Percentiles rank a stretch among this genome's conserved stretches.
Conservation (phyloP, 2,329 filamentous ascomycete species). For the Scytalidium sp. region DNA sequence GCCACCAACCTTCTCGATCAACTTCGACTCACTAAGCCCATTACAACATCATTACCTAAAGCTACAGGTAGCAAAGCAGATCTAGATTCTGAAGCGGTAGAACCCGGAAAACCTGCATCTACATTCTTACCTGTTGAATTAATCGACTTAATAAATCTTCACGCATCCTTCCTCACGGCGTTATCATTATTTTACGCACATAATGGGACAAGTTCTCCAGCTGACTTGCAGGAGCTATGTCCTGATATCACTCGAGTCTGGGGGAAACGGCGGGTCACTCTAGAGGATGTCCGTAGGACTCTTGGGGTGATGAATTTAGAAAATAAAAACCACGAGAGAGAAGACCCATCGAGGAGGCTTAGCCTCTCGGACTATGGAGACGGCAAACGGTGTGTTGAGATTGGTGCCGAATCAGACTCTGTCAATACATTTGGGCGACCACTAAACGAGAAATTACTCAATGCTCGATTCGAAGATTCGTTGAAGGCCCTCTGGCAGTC, state of each 20-base stretch:
- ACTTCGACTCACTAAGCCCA: slow-evolving; percentile 8
- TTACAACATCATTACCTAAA: slow-evolving; percentile 8
- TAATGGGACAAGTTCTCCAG: slow-evolving; percentile 59
- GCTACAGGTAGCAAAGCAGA: slow-evolving; percentile 5
- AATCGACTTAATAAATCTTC: slow-evolving; percentile 59
- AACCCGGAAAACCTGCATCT: slow-evolving; percentile 20
- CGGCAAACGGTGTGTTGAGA: slow-evolving; percentile 57
- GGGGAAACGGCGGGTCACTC: slow-evolving; percentile 66
- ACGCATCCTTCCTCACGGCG: slow-evolving; percentile 66
- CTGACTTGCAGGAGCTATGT: slow-evolving; percentile 59
- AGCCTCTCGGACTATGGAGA: slow-evolving; percentile 50
- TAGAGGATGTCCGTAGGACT: slow-evolving; percentile 64
- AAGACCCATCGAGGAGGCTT: slow-evolving; percentile 28
- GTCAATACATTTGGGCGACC: slow-evolving; percentile 30
- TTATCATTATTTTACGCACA: slow-evolving; percentile 68
- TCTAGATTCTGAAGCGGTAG: background rate
- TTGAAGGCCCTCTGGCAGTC: slow-evolving; percentile 43
- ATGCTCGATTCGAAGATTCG: slow-evolving; percentile 51
- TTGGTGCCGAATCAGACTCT: slow-evolving; percentile 23
- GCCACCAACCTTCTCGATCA: slow-evolving; percentile 24
- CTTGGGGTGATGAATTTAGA: slow-evolving; percentile 55
- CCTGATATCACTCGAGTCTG: slow-evolving; percentile 65
- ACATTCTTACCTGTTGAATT: slow-evolving; percentile 49
- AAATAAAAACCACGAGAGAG: slow-evolving; percentile 31
- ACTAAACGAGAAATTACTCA: slow-evolving; percentile 49